Percentiles rank a stretch among this genome's conserved stretches.
phyloP scores from a whole-genome alignment of 2,329 filamentous ascomycete genomes.

The Cercospora zeae-maydis region DNA sequence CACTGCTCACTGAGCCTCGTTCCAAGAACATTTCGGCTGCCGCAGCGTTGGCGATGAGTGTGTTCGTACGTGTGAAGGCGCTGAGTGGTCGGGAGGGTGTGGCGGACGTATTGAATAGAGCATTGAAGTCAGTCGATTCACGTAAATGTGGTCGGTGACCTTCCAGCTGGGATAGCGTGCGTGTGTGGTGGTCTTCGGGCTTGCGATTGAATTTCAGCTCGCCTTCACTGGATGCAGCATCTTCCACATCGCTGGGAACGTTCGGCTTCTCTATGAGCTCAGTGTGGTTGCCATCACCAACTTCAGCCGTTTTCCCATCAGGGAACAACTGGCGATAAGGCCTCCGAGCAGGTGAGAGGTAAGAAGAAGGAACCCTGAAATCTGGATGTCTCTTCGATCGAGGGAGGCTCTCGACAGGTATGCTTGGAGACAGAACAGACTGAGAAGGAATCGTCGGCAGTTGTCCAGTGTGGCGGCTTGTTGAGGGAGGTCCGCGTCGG shows the following conservation, averaged over 20 bases:
- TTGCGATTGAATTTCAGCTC: not conserved
- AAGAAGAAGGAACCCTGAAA: not conserved
- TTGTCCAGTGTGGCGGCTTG: constrained; percentile 27
- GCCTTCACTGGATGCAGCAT: not conserved
- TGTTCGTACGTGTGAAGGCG: not conserved
- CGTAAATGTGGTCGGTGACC: constrained; percentile 1
- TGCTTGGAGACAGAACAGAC: constrained; percentile 16
- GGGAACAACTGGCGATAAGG: not conserved
- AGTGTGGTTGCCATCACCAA: not conserved
- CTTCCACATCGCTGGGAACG: not conserved
- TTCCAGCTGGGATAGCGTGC: constrained; percentile 10
- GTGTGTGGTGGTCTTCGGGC: constrained; percentile 12
- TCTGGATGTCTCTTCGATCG: not conserved
- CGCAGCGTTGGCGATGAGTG: constrained; percentile 3
- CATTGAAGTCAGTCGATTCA: constrained; percentile 2
- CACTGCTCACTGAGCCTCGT: constrained; percentile 1
- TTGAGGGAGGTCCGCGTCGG: constrained; percentile 21
- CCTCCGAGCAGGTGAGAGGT: not conserved
- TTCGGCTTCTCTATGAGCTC: not conserved
- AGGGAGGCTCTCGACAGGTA: not conserved
- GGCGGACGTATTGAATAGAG: constrained; percentile 3
- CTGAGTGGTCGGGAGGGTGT: not conserved
- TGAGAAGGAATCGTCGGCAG: constrained; percentile 31
- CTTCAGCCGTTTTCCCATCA: no score
- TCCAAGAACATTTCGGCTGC: constrained; percentile 1